Evolutionary conservation across 306 rosid genomes (phyloP).

Genomic region (Cucurbita argyrosperma): DNA sequence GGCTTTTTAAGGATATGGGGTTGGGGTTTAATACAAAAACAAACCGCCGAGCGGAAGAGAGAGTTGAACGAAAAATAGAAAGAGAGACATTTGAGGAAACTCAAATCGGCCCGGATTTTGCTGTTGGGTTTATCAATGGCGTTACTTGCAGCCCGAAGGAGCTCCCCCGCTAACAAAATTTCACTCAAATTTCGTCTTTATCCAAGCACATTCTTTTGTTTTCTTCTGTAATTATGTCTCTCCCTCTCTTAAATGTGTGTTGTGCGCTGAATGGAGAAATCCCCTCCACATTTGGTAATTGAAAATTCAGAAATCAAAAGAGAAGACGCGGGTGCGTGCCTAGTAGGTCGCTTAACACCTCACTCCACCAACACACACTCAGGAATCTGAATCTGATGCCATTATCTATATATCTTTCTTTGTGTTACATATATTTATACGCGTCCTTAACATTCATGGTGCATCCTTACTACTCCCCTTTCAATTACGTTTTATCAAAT

Average conservation of each 20-base stretch:
- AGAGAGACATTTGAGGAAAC: neutral
- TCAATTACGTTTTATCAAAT: neutral
- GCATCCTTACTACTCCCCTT: neutral
- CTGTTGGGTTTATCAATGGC: neutral
- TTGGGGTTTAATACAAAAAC: neutral
- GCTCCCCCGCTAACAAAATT: neutral
- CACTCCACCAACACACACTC: neutral
- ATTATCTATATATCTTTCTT: neutral
- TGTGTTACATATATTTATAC: neutral
- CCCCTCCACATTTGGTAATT: neutral
- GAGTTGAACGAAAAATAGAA: neutral
- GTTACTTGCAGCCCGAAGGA: neutral
- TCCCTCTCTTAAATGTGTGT: neutral
- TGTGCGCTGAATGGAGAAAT: neutral
- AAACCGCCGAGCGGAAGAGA: neutral
- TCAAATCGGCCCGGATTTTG: slow-evolving; percentile 7
- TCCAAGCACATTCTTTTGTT: neutral
- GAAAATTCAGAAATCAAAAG: neutral
- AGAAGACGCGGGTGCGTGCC: neutral
- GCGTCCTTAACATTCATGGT: neutral
- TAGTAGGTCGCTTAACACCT: neutral
- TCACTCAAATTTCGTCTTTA: neutral
- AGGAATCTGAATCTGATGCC: neutral
- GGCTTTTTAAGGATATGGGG: neutral
- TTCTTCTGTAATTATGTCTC: neutral